Percentiles rank a stretch among this genome's conserved stretches.
Conservation (phyloP, 2,329 filamentous ascomycete genomes). For the Davidsoniella neocaledoniae region DNA sequence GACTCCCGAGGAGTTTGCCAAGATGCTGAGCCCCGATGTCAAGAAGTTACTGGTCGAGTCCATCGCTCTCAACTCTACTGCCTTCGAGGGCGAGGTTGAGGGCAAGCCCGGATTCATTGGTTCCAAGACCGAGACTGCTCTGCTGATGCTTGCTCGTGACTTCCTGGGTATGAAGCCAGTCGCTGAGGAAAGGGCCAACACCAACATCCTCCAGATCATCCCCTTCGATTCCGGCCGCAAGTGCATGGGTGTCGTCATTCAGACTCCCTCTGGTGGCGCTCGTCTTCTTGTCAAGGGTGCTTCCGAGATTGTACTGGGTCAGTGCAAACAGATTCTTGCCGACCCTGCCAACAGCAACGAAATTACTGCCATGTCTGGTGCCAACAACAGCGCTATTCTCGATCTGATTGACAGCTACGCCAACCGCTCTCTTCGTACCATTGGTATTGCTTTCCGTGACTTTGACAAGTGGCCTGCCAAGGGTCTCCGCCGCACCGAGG, state of each 20-base stretch:
- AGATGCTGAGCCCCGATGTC: constrained; percentile 27
- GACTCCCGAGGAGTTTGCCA: constrained; percentile 29
- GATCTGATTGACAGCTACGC: constrained; percentile 63
- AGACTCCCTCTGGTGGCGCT: constrained; percentile 32
- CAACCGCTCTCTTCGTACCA: constrained; percentile 63
- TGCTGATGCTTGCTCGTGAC: constrained; percentile 52
- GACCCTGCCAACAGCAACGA: constrained; percentile 31
- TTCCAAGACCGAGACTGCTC: constrained; percentile 61
- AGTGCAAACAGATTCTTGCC: constrained; percentile 35
- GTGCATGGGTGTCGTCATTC: constrained; percentile 47
- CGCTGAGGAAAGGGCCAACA: constrained; percentile 44
- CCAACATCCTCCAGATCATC: constrained; percentile 45
- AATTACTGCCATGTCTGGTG: constrained; percentile 28
- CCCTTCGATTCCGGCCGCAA: constrained; percentile 64
- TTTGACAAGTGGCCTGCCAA: constrained; percentile 72
- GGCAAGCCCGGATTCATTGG: constrained; percentile 52
- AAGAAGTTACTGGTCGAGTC: constrained; percentile 41
- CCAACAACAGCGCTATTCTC: constrained; percentile 41
- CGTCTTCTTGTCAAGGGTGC: constrained; percentile 47
- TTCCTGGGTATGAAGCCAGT: constrained; percentile 51
- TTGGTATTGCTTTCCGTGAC: constrained; percentile 68
- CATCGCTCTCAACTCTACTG: constrained; percentile 52
- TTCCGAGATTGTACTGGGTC: constrained; percentile 43
- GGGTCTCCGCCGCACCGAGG: constrained; percentile 35
- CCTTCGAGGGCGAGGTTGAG: constrained; percentile 59